These are phyloP conservation scores for Aspergillus aculeatinus DNA, from an alignment of 2,329 filamentous ascomycete genomes.

Conservation along the genomic window DNA sequence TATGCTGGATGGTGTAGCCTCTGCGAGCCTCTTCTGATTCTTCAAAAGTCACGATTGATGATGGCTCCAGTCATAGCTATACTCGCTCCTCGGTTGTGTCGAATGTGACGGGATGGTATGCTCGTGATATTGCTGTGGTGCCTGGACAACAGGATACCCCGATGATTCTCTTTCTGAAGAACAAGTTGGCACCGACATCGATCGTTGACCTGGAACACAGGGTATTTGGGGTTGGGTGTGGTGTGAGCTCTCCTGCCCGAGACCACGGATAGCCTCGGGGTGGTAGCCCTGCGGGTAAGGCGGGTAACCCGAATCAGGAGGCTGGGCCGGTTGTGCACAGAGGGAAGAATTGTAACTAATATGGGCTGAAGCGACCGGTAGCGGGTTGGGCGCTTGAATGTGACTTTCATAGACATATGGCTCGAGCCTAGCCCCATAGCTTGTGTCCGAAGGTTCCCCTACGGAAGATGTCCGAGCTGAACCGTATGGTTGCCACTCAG, in stretches of 20 bases:
- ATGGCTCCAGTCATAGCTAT: conserved; percentile 20
- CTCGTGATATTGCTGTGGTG: conserved; percentile 16
- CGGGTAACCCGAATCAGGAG: conserved; percentile 17
- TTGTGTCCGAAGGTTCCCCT: conserved; percentile 29
- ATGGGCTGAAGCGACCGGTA: conserved; percentile 20
- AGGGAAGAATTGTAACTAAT: conserved; percentile 21
- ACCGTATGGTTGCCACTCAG: conserved; percentile 30
- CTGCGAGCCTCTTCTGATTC: not conserved
- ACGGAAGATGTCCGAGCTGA: conserved; percentile 29
- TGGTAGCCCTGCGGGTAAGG: conserved; percentile 24
- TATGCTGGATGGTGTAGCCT: not conserved
- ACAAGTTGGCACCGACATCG: conserved; percentile 22
- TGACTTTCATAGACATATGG: conserved; percentile 21
- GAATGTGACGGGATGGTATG: conserved; percentile 11
- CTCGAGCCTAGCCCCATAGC: conserved; percentile 27
- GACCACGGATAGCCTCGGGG: conserved; percentile 14
- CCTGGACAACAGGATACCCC: conserved; percentile 16
- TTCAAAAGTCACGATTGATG: conserved; percentile 14
- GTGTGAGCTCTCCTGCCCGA: conserved; percentile 14
- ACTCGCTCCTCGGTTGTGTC: conserved; percentile 15
- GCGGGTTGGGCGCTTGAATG: conserved; percentile 16
- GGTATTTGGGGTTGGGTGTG: conserved; percentile 16
- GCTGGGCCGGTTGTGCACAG: conserved; percentile 11
- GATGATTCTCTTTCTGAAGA: conserved; percentile 15
- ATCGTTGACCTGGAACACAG: conserved; percentile 19